Evolutionary conservation across 169 alveolate genomes (phyloP).

Genomic region (Plasmodium vinckei): DNA sequence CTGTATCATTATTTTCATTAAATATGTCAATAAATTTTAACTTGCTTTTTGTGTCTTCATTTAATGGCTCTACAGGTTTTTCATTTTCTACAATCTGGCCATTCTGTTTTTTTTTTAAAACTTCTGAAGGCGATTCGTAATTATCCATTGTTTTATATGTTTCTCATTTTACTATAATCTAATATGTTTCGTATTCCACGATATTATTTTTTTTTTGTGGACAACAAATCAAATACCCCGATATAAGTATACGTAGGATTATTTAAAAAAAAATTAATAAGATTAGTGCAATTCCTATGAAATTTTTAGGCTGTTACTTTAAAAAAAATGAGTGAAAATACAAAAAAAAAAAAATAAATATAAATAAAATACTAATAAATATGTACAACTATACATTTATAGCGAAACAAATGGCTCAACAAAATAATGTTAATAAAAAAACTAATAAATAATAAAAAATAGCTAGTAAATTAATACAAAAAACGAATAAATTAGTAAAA

Average conservation of each 20-base stretch:
- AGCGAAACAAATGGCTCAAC: too few relatives aligned
- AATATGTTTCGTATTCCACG: not conserved
- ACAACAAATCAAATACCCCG: too few relatives aligned
- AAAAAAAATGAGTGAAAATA: too few relatives aligned
- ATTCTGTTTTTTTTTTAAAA: constrained; percentile 32
- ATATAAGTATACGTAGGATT: too few relatives aligned
- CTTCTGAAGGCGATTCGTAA: constrained; percentile 71
- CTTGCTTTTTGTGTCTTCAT: not conserved
- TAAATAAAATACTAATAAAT: too few relatives aligned
- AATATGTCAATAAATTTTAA: constrained; percentile 58
- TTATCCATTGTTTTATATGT: constrained; percentile 16
- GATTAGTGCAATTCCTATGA: too few relatives aligned
- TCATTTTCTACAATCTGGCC: not conserved
- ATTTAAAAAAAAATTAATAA: too few relatives aligned
- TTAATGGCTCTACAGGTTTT: not conserved
- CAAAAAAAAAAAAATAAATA: too few relatives aligned
- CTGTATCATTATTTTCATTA: constrained; percentile 42
- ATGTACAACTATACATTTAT: too few relatives aligned
- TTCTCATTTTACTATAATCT: constrained; percentile 4
- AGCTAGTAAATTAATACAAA: not conserved
- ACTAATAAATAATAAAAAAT: not conserved
- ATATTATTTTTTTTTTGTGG: too few relatives aligned
- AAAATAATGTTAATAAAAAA: not conserved
- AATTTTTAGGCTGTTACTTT: too few relatives aligned
- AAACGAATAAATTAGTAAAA: not conserved